Evolutionary conservation across 768 basidiomycete species (phyloP).

Genomic region (Paxillus rubicundulus): DNA sequence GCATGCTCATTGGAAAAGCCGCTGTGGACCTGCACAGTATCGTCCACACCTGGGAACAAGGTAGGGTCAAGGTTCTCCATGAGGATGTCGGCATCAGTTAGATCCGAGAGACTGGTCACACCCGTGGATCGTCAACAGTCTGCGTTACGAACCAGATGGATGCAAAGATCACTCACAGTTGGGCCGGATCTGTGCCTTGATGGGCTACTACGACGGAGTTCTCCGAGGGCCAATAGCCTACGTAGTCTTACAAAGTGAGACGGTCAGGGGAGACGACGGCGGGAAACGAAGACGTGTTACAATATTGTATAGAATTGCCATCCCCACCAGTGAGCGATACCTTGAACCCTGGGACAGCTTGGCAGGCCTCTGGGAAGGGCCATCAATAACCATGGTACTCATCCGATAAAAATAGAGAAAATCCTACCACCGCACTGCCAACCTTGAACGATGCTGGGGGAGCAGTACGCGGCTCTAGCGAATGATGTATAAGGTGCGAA

Average conservation of each 20-base stretch:
- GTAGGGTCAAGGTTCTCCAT: constrained; percentile 38
- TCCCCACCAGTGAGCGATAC: constrained; percentile 46
- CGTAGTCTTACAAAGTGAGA: constrained; percentile 39
- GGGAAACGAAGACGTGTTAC: constrained; percentile 26
- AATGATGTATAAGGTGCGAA: constrained; percentile 50
- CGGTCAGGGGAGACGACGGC: background rate
- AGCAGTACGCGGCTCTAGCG: constrained; percentile 56
- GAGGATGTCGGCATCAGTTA: constrained; percentile 48
- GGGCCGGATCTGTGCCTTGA: constrained; percentile 57
- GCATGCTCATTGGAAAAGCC: constrained; percentile 56
- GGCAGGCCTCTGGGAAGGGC: constrained; percentile 21
- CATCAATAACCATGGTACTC: background rate
- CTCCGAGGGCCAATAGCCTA: constrained; percentile 53
- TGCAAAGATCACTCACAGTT: constrained; percentile 39
- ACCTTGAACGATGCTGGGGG: constrained; percentile 31
- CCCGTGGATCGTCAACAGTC: background rate
- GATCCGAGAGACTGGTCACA: constrained; percentile 40
- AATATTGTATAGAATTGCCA: constrained; percentile 46
- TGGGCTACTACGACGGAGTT: constrained; percentile 58
- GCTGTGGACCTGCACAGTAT: constrained; percentile 44
- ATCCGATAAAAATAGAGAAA: background rate
- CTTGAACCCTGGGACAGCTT: constrained; percentile 43
- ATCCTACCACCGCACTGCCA: constrained; percentile 47
- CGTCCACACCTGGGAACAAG: constrained; percentile 55
- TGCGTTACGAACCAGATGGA: background rate